Evolutionary conservation across 1,139 yeast species (phyloP).

Genomic region (Entelexis paramagnoliae): DNA sequence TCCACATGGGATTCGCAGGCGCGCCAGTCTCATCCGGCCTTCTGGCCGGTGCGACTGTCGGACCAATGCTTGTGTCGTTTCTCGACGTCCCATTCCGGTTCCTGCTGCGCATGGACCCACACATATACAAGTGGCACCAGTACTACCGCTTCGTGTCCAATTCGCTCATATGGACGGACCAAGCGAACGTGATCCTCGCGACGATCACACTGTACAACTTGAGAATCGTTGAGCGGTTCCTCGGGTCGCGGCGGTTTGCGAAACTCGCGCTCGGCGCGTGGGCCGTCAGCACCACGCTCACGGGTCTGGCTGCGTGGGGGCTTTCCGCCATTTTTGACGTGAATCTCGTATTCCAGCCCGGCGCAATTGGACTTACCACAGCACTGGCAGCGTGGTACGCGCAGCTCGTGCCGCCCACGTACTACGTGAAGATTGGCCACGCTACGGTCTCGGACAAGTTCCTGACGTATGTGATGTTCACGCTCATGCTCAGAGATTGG

Average conservation of each 20-base stretch:
- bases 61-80: slow-evolving; percentile 1
- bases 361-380: slow-evolving; percentile 54
- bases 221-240: slow-evolving; percentile 53
- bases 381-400: slow-evolving; percentile 51
- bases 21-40: background rate
- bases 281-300: slow-evolving; percentile 29
- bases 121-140: slow-evolving; percentile 34
- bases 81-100: background rate
- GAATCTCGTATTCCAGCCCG: slow-evolving; percentile 37
- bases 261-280: slow-evolving; percentile 30
- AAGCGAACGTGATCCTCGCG: slow-evolving; percentile 52
- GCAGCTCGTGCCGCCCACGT: slow-evolving; percentile 48
- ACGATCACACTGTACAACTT: slow-evolving; percentile 46
- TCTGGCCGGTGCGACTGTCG: background rate
- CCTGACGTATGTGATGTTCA: background rate
- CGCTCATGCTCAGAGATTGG: background rate
- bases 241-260: slow-evolving; percentile 51
- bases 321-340: slow-evolving; percentile 29
- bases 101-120: background rate
- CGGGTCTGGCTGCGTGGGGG: slow-evolving; percentile 32
- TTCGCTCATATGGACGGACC: slow-evolving; percentile 52
- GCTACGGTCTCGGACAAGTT: background rate
- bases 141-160: slow-evolving; percentile 54
- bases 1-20: background rate
- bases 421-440: slow-evolving; percentile 42